A percentile compares a stretch with the other conserved stretches of the same genome.
Conservation (phyloP, 768 basidiomycete genomes). For the Suillus lakei region DNA sequence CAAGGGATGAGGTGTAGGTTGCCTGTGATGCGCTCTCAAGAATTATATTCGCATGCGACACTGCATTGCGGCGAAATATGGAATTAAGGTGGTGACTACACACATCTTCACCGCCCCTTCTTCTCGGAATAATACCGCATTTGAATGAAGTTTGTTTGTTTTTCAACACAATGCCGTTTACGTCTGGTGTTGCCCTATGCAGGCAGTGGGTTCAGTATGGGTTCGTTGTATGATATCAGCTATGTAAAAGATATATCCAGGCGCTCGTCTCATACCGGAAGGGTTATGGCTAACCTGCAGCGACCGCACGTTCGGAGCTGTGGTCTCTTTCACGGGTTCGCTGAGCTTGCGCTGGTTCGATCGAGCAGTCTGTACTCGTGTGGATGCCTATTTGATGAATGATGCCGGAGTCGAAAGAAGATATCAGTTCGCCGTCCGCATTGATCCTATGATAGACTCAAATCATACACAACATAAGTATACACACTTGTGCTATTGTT, state of each 20-base stretch:
- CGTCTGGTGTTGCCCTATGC: background rate
- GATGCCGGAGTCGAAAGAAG: background rate
- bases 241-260: background rate
- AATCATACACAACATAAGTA: background rate
- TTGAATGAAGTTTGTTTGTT: background rate
- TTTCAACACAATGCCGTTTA: background rate
- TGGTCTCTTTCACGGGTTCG: background rate
- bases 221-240: background rate
- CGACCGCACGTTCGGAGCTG: background rate
- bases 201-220: background rate
- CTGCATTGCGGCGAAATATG: conserved; percentile 2
- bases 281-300: background rate
- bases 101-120: background rate
- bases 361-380: background rate
- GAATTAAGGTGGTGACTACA: background rate
- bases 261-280: background rate
- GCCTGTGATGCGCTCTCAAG: background rate
- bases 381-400: background rate
- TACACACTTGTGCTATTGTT: background rate
- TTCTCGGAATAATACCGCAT: background rate
- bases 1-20: background rate
- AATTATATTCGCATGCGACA: conserved; percentile 6
- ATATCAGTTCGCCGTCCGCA: background rate
- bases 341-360: background rate
- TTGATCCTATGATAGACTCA: background rate